Percentiles rank a stretch among this genome's conserved stretches.
Evolutionary conservation across 202 grass and related monocot species (phyloP).

Genomic region (Elaeis oleifera): DNA sequence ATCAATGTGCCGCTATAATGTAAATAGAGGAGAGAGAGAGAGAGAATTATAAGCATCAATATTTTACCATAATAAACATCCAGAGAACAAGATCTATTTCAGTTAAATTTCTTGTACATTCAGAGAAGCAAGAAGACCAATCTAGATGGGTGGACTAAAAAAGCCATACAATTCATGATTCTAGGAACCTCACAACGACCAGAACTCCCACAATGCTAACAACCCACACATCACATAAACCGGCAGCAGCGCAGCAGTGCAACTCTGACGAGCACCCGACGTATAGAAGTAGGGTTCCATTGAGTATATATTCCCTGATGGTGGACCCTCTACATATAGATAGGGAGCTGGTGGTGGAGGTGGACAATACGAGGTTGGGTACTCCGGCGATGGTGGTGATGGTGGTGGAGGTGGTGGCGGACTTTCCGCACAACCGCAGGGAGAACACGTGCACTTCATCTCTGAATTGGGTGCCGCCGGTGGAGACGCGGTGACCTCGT

Average conservation of each 20-base stretch:
- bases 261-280: conserved; percentile 17
- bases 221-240: conserved; percentile 1
- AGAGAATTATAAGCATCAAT: no score
- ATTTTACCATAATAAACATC: no score
- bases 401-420: conserved; percentile 34
- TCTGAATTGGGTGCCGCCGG: neutral
- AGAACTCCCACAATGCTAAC: neutral
- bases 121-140: no score
- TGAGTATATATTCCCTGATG: conserved; percentile 30
- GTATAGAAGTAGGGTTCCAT: conserved; percentile 44
- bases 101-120: no score
- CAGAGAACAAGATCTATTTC: no score
- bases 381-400: conserved; percentile 27
- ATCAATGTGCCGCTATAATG: no score
- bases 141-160: no score
- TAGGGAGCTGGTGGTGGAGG: conserved; percentile 41
- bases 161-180: no score
- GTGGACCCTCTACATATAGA: conserved; percentile 32
- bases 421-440: conserved; percentile 30
- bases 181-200: no score
- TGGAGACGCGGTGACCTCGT: neutral
- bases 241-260: conserved; percentile 2
- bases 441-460: conserved; percentile 35
- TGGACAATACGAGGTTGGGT: conserved; percentile 22
- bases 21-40: no score